These are phyloP conservation scores for Aspergillus melleus DNA, from an alignment of 2,329 filamentous ascomycete genomes.

Conservation along the genomic window DNA sequence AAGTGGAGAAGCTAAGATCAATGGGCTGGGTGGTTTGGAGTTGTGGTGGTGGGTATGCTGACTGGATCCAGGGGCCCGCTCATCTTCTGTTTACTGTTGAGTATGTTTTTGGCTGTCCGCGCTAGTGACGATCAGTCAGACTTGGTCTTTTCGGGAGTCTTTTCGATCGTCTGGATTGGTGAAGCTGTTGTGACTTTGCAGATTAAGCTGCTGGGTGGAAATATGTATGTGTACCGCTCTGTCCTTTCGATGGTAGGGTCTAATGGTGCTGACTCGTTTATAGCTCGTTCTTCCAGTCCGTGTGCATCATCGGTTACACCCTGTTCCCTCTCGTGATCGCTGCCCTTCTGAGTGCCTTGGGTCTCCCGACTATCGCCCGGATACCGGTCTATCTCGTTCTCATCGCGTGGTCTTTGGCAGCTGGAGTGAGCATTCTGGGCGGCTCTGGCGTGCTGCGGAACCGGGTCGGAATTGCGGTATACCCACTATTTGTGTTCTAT, in stretches of 20 bases:
- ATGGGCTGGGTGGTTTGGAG: not conserved
- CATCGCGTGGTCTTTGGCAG: constrained; percentile 88
- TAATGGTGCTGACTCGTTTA: constrained; percentile 23
- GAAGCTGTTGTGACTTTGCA: constrained; percentile 97
- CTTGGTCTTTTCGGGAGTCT: constrained; percentile 91
- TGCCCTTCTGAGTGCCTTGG: constrained; percentile 79
- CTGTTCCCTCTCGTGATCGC: constrained; percentile 96
- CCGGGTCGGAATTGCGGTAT: constrained; percentile 88
- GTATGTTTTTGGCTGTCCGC: constrained; percentile 81
- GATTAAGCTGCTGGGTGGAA: constrained; percentile 93
- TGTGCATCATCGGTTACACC: constrained; percentile 98
- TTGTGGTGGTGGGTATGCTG: constrained; percentile 4
- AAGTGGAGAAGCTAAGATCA: constrained; percentile 21
- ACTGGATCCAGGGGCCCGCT: constrained; percentile 70
- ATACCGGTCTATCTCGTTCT: constrained; percentile 90
- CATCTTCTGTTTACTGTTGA: constrained; percentile 87
- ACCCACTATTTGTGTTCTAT: constrained; percentile 94
- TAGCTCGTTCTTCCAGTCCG: constrained; percentile 95
- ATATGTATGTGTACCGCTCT: constrained; percentile 71
- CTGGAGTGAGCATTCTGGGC: constrained; percentile 91
- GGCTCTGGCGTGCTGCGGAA: constrained; percentile 96
- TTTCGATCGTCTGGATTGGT: constrained; percentile 94
- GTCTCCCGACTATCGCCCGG: constrained; percentile 74
- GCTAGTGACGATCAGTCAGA: constrained; percentile 79
- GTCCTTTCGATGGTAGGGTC: not conserved